Evolutionary conservation across 2,329 filamentous ascomycete genomes (phyloP), one percentile per base, ranked within the genome.

Genomic region (Cercospora sp.): DNA sequence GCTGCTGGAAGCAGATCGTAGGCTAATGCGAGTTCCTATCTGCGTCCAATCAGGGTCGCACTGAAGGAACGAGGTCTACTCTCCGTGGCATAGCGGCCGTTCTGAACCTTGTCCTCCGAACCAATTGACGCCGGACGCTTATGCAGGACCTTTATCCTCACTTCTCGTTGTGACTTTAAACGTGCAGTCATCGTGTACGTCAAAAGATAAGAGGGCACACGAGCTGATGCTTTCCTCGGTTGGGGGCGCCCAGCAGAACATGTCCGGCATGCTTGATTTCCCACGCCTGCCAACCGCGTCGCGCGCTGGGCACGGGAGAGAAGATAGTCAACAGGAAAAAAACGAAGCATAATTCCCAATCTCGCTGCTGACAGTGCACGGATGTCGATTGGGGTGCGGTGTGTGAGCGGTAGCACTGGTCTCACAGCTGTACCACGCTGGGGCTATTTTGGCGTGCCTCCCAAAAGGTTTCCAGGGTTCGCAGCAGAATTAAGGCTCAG

Each of bases 171-270:
- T 64, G 62, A 58, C 62, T 64, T 58, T 64, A 31, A 26, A 20
- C 31, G 62, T 64, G 62, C 62, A 36, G 62, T 64, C 62, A 64
- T 58, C 62, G 31, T 39, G 45, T 23, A 57, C 45, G 61, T 20
- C 26, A 23, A 42, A 20, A 57, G 62, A 64, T 64, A 64, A 64
- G 62, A 55, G 23, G 18, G 30, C 62, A 58, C 62, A 45, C 62
- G 51, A 57, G 45, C 62, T 30, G 26, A 59, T 31, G 45, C 42
- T 48, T 48, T 26, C 45, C 61, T 57, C 31, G 51, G 51, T 42
- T 42, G 53, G 51, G 39, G 26, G 39, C 26, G 39, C 39, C 10
- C 39, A 30, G 28, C 20, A 18, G n/a, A 53, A 23, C 55, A 36
- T 36, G 42, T 18, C 60, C 62, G 33, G n/a, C 51, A 20, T 63